Evolutionary conservation across 805 yeast species (phyloP), one percentile per base, ranked within the genome.

Genomic region (Ogataea ganodermae): DNA sequence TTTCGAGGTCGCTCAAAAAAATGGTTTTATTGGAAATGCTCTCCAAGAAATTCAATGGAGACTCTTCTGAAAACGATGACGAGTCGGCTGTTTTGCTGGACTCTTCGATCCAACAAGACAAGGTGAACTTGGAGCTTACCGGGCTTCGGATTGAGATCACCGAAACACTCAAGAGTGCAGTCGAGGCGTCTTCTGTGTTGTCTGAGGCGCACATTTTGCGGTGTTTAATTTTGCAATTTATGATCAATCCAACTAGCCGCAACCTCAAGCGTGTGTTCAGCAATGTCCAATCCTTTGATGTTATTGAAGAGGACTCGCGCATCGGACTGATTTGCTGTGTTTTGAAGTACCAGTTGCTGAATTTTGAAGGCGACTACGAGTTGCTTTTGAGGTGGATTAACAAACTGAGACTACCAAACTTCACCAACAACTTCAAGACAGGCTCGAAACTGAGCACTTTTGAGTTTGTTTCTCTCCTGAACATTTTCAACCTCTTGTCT

Each of bases 381-480:
- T 33, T 38, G n/a, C 23, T 61, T 6, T 21, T 50, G 18, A 45
- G 48, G 9, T 62, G 64, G 66, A 43, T 61, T 13, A 50, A 52
- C 14, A 59, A 60, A 40, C 43, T 64, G 42, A 51, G 50, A 14
- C 41, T 64, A 1, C 61, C 66, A 10, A 55, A 57, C 40, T 57
- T 58, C 48, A 53, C 61, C 1, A 46, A 48, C 14, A 37, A 46
- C 28, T 58, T 51, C 43, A 42, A 33, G 12, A 20, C 46, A n/a
- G 62, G 60, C n/a, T 52, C 58, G n/a, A 50, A 50, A 14, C 41
- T 64, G 45, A 52, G 52, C 17, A 35, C 52, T 16, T 62, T 63
- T 46, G 58, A 56, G 35, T 65, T 65, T 50, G 63, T 58, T 8
- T 48, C 62, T 1, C 50, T 63, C 30, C 48, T 59, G 8, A 59